A percentile compares a stretch with the other conserved stretches of the same genome.
phyloP scores from a whole-genome alignment of 176 grass and related monocot species.

The Canna indica region DNA sequence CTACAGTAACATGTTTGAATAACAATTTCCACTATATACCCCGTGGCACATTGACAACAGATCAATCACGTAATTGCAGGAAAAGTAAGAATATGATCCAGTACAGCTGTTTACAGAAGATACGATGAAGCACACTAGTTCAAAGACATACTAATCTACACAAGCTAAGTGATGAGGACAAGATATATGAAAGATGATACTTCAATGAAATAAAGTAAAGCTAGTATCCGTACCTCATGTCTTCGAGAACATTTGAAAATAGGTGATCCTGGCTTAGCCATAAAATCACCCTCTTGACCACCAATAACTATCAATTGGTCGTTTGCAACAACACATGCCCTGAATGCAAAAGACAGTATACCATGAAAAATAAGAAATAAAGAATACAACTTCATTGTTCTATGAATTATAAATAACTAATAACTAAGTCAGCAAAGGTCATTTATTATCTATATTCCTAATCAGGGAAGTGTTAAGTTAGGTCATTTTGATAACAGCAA shows the following conservation, averaged over 20 bases:
- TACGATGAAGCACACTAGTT: no score
- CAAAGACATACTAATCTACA: no score
- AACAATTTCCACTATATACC: no score
- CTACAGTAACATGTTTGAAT: no score
- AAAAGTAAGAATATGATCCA: background rate
- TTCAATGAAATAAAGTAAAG: background rate
- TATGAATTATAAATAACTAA: background rate
- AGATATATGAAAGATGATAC: background rate
- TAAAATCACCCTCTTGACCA: slow-evolving; percentile 95
- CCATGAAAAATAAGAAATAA: slow-evolving; percentile 13
- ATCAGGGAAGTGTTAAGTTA: background rate
- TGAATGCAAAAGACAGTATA: slow-evolving; percentile 19
- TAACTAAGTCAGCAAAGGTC: background rate
- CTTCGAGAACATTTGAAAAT: slow-evolving; percentile 77
- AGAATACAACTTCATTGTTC: background rate
- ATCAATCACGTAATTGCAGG: background rate
- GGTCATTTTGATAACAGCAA: background rate
- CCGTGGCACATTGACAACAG: background rate
- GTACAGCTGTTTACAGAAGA: background rate
- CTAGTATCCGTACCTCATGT: slow-evolving; percentile 45
- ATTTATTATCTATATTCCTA: background rate
- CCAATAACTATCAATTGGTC: slow-evolving; percentile 75
- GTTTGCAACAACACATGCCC: slow-evolving; percentile 68
- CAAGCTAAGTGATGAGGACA: background rate
- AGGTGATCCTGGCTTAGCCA: slow-evolving; percentile 76